Evolutionary conservation across 2,329 filamentous ascomycete species (phyloP), one percentile per base, ranked within the genome.

Genomic region (Xylaria polymorpha): DNA sequence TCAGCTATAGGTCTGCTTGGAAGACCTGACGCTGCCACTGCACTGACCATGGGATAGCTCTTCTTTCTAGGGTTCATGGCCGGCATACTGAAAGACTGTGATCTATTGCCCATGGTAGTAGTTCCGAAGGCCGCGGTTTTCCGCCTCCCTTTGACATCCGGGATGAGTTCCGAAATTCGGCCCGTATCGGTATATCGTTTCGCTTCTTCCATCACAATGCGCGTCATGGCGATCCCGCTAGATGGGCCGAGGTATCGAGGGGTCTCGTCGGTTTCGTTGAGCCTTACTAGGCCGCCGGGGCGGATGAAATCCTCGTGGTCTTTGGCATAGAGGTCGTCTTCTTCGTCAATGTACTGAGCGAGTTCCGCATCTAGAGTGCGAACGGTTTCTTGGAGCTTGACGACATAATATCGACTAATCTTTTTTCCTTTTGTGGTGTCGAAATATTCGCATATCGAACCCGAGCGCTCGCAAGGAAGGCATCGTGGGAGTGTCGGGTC

Each of bases 191-290:
- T 97, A 77, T 95, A 97, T 71, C 94, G 91, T 82, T 97, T 98
- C 62, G 95, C 95, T 80, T 97, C 90, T 79, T 98, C 94, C 92
- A 99, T 98, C 12, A 99, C 91, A 74, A 98, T 86, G 37, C 95
- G 90, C 14, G 94, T 97, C 84, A 98, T 97, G 77, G 94, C 93
- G 76, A 98, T 97, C 68, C 95, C 96, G 79, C 95, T 98, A 58
- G 94, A 97, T 2, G 96, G 93, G 0, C 96, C 96, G 2, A 99
- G 85, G 78, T 96, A 98, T 71, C 95, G 92, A 18, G 93, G 90
- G 1, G 88, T 91, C 81, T 98, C 95, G 79, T 97, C 94, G 65
- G 91, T 90, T 75, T 95, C 93, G 76, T 92, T 90, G 61, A 98
- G 88, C 51, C 91, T 91, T 74, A 98, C 93, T 73, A 95, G 88